Conservation (phyloP, 495 filamentous ascomycete species). For the Penicilliopsis zonata region DNA sequence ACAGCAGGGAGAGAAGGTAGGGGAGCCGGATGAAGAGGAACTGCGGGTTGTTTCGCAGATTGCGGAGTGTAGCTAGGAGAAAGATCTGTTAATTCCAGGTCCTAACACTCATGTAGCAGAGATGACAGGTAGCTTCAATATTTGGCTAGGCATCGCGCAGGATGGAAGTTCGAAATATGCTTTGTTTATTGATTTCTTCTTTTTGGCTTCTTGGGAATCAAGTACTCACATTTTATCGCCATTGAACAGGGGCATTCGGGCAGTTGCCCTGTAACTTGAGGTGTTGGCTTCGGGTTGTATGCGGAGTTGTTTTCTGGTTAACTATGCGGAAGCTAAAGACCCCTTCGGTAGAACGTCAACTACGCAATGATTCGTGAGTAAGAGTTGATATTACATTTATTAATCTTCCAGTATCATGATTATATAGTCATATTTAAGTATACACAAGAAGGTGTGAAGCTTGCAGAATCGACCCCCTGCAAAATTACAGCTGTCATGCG, state of each 20-base stretch:
- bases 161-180: not conserved
- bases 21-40: constrained; percentile 29
- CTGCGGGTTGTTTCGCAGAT: constrained; percentile 30
- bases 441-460: constrained; percentile 20
- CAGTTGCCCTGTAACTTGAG: constrained; percentile 3
- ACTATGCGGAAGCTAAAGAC: too few relatives aligned
- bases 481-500: constrained; percentile 34
- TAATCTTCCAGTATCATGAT: constrained; percentile 13
- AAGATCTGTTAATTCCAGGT: too few relatives aligned
- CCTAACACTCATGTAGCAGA: constrained; percentile 8
- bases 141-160: too few relatives aligned
- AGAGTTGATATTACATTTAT: constrained; percentile 4
- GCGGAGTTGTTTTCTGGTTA: too few relatives aligned
- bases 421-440: constrained; percentile 19
- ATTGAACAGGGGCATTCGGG: constrained; percentile 17
- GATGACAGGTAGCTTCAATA: constrained; percentile 1
- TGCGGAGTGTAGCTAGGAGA: constrained; percentile 29
- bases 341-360: too few relatives aligned
- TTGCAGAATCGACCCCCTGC: constrained; percentile 5
- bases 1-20: constrained; percentile 60
- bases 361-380: constrained; percentile 5
- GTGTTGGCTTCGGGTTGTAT: too few relatives aligned
- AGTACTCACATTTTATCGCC: constrained; percentile 32
- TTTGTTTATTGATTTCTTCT: not conserved
- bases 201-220: not conserved